Percentiles rank a stretch among this genome's conserved stretches.
These are phyloP conservation scores for Aureobasidium uvarum DNA, from an alignment of 2,329 filamentous ascomycete genomes.

Conservation along the genomic window DNA sequence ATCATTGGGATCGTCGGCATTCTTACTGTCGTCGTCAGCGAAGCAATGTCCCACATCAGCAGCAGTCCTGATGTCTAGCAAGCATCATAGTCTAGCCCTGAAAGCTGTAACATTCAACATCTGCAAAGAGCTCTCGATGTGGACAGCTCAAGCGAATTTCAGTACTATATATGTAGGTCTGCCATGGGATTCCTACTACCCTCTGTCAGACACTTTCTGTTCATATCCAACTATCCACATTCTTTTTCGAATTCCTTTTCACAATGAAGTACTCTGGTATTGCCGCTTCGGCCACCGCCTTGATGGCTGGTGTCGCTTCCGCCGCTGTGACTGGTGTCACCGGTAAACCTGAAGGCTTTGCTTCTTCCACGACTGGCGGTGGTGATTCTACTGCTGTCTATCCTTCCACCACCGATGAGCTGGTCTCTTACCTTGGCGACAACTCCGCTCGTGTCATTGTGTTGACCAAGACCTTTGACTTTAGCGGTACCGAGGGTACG, in stretches of 20 bases:
- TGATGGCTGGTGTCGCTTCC: slow-evolving; percentile 12
- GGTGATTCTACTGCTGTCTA: slow-evolving; percentile 55
- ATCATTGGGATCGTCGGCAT: slow-evolving; percentile 1
- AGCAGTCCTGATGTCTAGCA: background rate
- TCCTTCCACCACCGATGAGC: slow-evolving; percentile 55
- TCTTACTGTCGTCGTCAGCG: slow-evolving; percentile 7
- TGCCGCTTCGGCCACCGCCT: slow-evolving; percentile 13
- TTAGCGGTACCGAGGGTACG: slow-evolving; percentile 34
- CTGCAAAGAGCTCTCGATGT: background rate
- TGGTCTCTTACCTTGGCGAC: slow-evolving; percentile 59
- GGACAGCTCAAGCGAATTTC: background rate
- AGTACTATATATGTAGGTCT: slow-evolving; percentile 1
- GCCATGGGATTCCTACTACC: background rate
- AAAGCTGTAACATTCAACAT: background rate
- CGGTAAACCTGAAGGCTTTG: slow-evolving; percentile 46
- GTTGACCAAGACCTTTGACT: slow-evolving; percentile 50
- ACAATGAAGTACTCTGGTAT: slow-evolving; percentile 19
- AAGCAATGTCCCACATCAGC: background rate
- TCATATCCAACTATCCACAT: background rate
- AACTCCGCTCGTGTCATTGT: slow-evolving; percentile 56
- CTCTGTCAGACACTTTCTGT: background rate
- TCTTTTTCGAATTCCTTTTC: background rate
- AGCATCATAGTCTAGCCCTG: slow-evolving; percentile 7
- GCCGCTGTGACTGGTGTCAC: slow-evolving; percentile 30
- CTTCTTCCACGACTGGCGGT: slow-evolving; percentile 58